Evolutionary conservation across 2,329 filamentous ascomycete species (phyloP).

Genomic region (Pleoardoris graminearum): DNA sequence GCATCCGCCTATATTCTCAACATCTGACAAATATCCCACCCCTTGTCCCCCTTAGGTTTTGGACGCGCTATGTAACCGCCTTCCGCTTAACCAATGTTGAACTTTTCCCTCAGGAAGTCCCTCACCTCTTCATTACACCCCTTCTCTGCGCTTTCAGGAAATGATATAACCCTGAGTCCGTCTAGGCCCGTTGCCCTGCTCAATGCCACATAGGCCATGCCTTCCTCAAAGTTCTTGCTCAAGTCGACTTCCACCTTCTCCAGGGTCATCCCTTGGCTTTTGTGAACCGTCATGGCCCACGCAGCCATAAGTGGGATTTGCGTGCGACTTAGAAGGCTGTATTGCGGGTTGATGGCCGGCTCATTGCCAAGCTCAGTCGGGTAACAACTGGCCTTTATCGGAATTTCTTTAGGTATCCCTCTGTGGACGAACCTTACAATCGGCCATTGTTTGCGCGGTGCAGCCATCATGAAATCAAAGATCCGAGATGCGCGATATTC

Average conservation of each 20-base stretch:
- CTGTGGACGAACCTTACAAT: slow-evolving; percentile 54
- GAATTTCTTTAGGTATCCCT: slow-evolving; percentile 23
- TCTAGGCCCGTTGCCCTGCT: slow-evolving; percentile 58
- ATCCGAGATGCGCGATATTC: background rate
- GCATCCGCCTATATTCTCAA: too few species aligned
- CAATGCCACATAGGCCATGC: slow-evolving; percentile 66
- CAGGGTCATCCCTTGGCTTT: slow-evolving; percentile 62
- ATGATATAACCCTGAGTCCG: slow-evolving; percentile 51
- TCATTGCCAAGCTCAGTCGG: slow-evolving; percentile 53
- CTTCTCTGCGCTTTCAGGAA: slow-evolving; percentile 26
- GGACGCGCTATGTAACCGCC: too few species aligned
- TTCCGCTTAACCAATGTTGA: slow-evolving; percentile 12
- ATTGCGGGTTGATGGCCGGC: slow-evolving; percentile 40
- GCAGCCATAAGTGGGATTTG: slow-evolving; percentile 64
- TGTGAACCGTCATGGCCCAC: slow-evolving; percentile 68
- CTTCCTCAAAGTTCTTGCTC: slow-evolving; percentile 56
- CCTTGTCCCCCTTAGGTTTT: too few species aligned
- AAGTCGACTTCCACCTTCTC: slow-evolving; percentile 62
- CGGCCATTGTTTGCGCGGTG: background rate
- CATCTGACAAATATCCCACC: too few species aligned
- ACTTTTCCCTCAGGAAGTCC: slow-evolving; percentile 36
- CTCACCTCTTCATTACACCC: slow-evolving; percentile 39
- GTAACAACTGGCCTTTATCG: slow-evolving; percentile 58
- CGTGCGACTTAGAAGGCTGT: slow-evolving; percentile 57
- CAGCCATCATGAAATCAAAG: background rate